Evolutionary conservation across 2,329 filamentous ascomycete genomes (phyloP), one percentile per base, ranked within the genome.

Genomic region (Geosmithia flava): DNA sequence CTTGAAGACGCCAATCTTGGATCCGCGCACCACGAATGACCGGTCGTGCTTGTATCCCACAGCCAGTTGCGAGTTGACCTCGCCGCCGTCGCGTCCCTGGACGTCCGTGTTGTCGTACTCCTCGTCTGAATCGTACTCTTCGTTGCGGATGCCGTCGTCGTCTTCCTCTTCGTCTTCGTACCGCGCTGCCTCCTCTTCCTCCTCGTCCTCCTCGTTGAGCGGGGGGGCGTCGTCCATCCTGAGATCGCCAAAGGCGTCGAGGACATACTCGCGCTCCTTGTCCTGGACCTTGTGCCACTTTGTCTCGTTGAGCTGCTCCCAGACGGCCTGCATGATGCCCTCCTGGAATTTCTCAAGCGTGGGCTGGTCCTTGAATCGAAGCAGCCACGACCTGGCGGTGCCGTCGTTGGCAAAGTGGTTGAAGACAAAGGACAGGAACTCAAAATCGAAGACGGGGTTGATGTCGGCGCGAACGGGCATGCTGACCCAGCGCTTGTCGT

Each of bases 361-460:
- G 19, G 80, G 70, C 56, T 89, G 85, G 55, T 95, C 85, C 58
- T 85, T 87, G 70, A 98, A 98, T 15, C 90, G 83, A 37, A 98
- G 71, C 15, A 98, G 76, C 91, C 93, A 98, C 1, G 93, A 98
- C 63, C 90, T 94, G 4, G 93, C 91, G 2, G 85, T 86, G 2
- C 90, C 88, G 64, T 96, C 87, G 37, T 83, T 76, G 15, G 85
- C 78, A 62, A 95, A 97, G 62, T 96, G 89, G 59, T 98, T 98
- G 76, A 98, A 98, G 59, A 98, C 96, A 63, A 97, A 97, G 0
- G 91, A 97, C n/a, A 95, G 74, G 58, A 91, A 97, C 64, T 98
- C 93, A 55, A 96, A 97, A 68, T 97, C 97, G 72, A 97, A 98
- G 19, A 98, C 90, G 0, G 93, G 93, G 58, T 97, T 97, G 65